phyloP scores from a whole-genome alignment of 768 basidiomycete genomes.

The Pleurotus giganteus region DNA sequence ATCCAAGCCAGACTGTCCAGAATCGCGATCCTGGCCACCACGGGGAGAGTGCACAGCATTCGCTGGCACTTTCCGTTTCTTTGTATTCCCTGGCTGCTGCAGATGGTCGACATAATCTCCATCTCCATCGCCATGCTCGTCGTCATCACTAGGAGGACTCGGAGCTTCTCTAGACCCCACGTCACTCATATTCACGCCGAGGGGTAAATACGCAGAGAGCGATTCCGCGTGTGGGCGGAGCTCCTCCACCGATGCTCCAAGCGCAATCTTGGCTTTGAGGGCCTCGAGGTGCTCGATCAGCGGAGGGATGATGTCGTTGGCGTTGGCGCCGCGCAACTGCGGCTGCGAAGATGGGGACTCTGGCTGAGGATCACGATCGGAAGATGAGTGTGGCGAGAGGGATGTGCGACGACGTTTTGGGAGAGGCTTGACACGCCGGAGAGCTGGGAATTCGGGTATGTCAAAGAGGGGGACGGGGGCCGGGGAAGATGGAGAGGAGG shows the following conservation, averaged over 20 bases:
- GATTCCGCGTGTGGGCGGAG: constrained; percentile 56
- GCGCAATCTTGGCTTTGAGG: constrained; percentile 7
- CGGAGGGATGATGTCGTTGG: constrained; percentile 5
- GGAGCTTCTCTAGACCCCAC: constrained; percentile 4
- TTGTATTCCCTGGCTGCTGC: constrained; percentile 78
- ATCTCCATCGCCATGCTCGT: constrained; percentile 51
- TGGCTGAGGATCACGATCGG: constrained; percentile 12
- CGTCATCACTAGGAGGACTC: constrained; percentile 42
- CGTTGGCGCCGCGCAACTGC: no score
- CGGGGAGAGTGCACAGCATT: constrained; percentile 53
- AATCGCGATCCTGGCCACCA: constrained; percentile 37
- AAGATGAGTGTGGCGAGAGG: constrained; percentile 23
- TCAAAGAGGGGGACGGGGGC: constrained; percentile 71
- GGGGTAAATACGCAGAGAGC: constrained; percentile 42
- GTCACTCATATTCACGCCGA: constrained; percentile 8
- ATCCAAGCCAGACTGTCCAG: constrained; percentile 18
- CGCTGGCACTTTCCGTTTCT: constrained; percentile 85
- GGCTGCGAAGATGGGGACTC: neutral
- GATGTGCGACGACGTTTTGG: constrained; percentile 72
- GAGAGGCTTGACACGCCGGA: constrained; percentile 72
- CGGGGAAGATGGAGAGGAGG: no score
- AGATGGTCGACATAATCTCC: constrained; percentile 68
- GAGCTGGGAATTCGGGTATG: constrained; percentile 57
- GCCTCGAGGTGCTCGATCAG: constrained; percentile 16
- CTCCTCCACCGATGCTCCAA: constrained; percentile 44